These are phyloP conservation scores for Phanerodontia chrysosporium DNA, from an alignment of 768 basidiomycete genomes.

Conservation along the genomic window DNA sequence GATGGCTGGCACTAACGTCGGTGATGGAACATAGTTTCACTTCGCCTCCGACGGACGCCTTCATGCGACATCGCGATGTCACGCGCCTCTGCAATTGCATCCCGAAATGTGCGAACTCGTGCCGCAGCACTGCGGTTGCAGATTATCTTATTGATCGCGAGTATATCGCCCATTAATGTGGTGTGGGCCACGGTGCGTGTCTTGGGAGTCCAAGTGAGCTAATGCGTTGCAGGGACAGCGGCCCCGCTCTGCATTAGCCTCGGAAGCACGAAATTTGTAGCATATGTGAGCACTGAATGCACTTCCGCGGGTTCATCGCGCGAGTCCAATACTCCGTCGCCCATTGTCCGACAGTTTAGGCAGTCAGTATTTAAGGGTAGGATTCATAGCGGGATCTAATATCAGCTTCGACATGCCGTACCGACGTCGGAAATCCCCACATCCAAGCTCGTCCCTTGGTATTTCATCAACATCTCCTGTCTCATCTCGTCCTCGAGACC, in stretches of 20 bases:
- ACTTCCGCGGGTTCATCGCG: not conserved
- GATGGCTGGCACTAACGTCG: not conserved
- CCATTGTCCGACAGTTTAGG: not conserved
- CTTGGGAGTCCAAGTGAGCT: not conserved
- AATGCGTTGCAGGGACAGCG: not conserved
- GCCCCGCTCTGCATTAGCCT: not conserved
- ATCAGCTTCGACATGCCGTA: not conserved
- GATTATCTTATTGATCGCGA: not conserved
- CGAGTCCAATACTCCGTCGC: not conserved
- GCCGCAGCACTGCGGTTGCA: not conserved
- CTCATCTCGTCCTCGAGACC: not conserved
- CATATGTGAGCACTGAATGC: not conserved
- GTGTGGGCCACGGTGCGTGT: not conserved
- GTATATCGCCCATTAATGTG: not conserved
- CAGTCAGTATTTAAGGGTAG: not conserved
- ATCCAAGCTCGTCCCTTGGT: not conserved
- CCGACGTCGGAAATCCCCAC: not conserved
- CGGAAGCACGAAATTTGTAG: not conserved
- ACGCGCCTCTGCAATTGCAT: not conserved
- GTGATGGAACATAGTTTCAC: not conserved
- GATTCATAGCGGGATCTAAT: not conserved
- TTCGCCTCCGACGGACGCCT: not conserved
- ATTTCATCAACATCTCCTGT: not conserved
- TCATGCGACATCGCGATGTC: not conserved
- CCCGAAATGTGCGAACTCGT: not conserved